phyloP scores from a whole-genome alignment of 2,329 filamentous ascomycete species.

The Leptographium lundbergii region DNA sequence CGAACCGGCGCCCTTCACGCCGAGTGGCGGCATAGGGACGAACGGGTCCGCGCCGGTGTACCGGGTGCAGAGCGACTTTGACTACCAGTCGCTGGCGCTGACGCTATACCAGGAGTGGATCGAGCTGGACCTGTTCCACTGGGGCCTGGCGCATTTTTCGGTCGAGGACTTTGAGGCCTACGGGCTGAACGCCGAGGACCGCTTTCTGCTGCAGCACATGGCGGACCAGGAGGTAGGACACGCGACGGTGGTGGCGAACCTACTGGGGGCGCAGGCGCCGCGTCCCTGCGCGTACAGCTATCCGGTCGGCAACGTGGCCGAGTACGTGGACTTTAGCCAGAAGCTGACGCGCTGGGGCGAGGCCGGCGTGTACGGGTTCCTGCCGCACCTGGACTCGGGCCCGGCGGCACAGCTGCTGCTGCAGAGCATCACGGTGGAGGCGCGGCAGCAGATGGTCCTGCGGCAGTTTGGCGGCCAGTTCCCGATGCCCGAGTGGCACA shows the following conservation, averaged over 20 bases:
- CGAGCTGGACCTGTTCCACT: conserved; percentile 71
- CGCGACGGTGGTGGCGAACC: conserved; percentile 63
- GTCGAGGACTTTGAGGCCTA: conserved; percentile 55
- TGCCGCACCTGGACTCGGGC: conserved; percentile 63
- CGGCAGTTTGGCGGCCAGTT: conserved; percentile 70
- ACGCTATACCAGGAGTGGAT: conserved; percentile 76
- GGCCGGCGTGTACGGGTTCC: conserved; percentile 68
- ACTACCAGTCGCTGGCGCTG: conserved; percentile 65
- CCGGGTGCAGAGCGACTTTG: conserved; percentile 68
- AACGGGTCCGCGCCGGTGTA: conserved; percentile 69
- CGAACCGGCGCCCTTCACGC: conserved; percentile 59
- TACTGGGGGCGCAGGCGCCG: conserved; percentile 59
- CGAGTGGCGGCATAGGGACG: conserved; percentile 61
- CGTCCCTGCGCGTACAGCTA: conserved; percentile 74
- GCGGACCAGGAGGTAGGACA: conserved; percentile 65
- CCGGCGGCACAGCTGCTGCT: conserved; percentile 61
- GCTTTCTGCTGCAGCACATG: conserved; percentile 65
- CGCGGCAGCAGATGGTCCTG: conserved; percentile 75
- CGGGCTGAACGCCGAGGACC: conserved; percentile 56
- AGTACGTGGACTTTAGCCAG: conserved; percentile 75
- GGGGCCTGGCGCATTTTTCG: conserved; percentile 57
- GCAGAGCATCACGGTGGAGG: conserved; percentile 66
- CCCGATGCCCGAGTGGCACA: conserved; percentile 75
- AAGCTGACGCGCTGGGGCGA: conserved; percentile 76
- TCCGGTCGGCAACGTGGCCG: conserved; percentile 58